These are phyloP conservation scores for Mucor mucedo DNA, from an alignment of 371 early-diverging fungal genomes.

Conservation along the genomic window DNA sequence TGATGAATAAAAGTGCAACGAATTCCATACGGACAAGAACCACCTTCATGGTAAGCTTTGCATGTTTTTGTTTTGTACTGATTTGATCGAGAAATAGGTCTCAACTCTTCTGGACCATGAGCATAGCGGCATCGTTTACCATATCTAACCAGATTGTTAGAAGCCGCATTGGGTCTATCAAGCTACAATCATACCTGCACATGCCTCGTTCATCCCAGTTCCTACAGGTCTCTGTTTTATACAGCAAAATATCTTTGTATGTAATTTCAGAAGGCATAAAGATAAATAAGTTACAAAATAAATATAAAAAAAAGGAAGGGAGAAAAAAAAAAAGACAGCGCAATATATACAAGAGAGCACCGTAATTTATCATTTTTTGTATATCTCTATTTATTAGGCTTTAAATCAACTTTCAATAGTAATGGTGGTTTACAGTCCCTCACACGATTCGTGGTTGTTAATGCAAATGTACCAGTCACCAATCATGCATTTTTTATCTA, in stretches of 20 bases:
- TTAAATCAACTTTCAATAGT: background rate
- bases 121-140: constrained; percentile 95
- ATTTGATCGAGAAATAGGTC: constrained; percentile 84
- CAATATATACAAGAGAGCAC: background rate
- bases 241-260: constrained; percentile 70
- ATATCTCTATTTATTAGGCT: background rate
- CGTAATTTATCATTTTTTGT: background rate
- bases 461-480: constrained; percentile 36
- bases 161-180: too few relatives aligned
- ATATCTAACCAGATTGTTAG: constrained; percentile 55
- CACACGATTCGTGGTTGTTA: constrained; percentile 24
- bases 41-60: constrained; percentile 82
- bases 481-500: constrained; percentile 23
- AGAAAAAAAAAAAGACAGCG: background rate
- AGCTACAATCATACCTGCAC: constrained; percentile 64
- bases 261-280: constrained; percentile 13
- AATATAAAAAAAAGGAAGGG: background rate
- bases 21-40: constrained; percentile 88
- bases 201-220: constrained; percentile 78
- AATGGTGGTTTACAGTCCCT: background rate
- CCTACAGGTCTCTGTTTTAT: constrained; percentile 94
- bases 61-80: constrained; percentile 90
- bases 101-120: constrained; percentile 78
- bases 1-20: constrained; percentile 94
- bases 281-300: background rate